Evolutionary conservation across 1,284 basidiomycete species (phyloP).

Genomic region (Agroathelia rolfsii): DNA sequence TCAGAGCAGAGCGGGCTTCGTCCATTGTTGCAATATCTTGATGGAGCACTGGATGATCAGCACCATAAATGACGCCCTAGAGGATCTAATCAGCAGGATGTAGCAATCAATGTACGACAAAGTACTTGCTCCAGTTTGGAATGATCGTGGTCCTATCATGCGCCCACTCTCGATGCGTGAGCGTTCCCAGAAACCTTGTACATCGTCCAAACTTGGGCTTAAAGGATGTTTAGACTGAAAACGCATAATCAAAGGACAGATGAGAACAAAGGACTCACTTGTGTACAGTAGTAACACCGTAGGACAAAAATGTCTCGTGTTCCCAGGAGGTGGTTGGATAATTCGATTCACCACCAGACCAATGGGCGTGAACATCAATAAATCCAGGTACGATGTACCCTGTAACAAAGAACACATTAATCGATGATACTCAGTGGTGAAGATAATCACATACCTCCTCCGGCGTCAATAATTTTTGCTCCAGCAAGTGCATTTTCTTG

Average conservation of each 20-base stretch:
- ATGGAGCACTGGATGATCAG: constrained; percentile 37
- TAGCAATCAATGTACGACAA: no score
- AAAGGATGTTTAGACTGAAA: constrained; percentile 2
- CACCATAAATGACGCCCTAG: constrained; percentile 67
- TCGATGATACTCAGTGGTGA: constrained; percentile 1
- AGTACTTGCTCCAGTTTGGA: constrained; percentile 53
- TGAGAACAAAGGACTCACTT: constrained; percentile 36
- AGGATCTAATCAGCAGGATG: no score
- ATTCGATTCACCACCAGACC: constrained; percentile 40
- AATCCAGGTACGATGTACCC: constrained; percentile 61
- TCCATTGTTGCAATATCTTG: constrained; percentile 51
- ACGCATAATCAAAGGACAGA: background rate
- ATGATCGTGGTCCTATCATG: constrained; percentile 58
- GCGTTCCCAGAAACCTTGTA: constrained; percentile 51
- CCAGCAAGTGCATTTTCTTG: constrained; percentile 31
- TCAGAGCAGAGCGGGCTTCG: constrained; percentile 54
- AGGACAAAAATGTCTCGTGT: constrained; percentile 62
- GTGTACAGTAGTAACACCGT: constrained; percentile 69
- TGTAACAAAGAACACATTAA: constrained; percentile 15
- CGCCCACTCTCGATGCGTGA: constrained; percentile 57
- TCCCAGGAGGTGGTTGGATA: constrained; percentile 65
- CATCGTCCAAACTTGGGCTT: constrained; percentile 56
- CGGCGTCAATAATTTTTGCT: constrained; percentile 42
- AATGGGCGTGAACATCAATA: constrained; percentile 68
- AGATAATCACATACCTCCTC: constrained; percentile 38